Percentiles rank a stretch among this genome's conserved stretches.
phyloP scores from a whole-genome alignment of 1,284 basidiomycete genomes.

The Hypsizygus ulmarius region DNA sequence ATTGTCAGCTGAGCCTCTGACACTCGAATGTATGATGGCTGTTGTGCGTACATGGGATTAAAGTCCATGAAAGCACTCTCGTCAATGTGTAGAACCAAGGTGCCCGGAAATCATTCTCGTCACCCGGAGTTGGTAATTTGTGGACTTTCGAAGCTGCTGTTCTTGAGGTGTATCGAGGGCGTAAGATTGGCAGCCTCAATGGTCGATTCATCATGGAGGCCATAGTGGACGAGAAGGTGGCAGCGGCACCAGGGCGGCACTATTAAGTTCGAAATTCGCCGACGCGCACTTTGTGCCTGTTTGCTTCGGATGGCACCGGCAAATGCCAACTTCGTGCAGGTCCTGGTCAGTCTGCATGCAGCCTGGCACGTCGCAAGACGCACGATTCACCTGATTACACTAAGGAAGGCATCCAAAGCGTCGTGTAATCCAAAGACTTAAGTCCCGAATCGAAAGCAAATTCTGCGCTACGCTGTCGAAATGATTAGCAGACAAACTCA shows the following conservation, averaged over 20 bases:
- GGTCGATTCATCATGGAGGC: constrained; percentile 5
- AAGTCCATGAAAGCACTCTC: constrained; percentile 41
- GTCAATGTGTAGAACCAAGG: constrained; percentile 53
- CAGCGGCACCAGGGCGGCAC: not conserved
- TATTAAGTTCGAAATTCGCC: not conserved
- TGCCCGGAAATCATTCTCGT: constrained; percentile 45
- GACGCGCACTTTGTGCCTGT: not conserved
- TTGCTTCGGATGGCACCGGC: too few species aligned
- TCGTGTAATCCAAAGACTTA: not conserved
- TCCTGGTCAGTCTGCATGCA: too few species aligned
- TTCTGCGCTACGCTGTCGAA: too few species aligned
- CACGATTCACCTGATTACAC: too few species aligned
- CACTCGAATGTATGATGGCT: not conserved
- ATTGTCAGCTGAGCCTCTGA: not conserved
- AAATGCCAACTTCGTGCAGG: too few species aligned
- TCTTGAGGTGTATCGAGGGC: constrained; percentile 8
- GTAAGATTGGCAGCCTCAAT: constrained; percentile 1
- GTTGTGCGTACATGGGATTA: constrained; percentile 47
- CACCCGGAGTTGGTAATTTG: constrained; percentile 10
- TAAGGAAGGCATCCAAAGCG: not conserved
- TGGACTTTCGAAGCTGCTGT: constrained; percentile 18
- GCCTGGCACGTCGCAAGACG: too few species aligned
- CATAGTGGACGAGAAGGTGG: constrained; percentile 4
- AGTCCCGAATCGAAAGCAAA: not conserved
- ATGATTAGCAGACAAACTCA: not conserved